phyloP scores from a whole-genome alignment of 371 early-diverging fungal genomes.

The Mortierella sp. region DNA sequence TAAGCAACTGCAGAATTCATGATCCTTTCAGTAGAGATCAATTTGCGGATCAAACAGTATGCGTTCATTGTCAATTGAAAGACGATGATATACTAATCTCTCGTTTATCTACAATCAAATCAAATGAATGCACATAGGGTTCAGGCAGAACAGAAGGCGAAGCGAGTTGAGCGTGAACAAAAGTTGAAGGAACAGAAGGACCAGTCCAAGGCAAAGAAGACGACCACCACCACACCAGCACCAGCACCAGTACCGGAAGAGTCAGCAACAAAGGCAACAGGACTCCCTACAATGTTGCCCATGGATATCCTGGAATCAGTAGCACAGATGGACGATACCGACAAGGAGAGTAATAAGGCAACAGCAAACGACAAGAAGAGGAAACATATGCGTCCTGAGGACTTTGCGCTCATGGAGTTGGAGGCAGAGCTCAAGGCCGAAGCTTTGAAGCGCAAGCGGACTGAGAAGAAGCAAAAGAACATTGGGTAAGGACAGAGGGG shows the following conservation, averaged over 20 bases:
- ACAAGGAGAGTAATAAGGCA: background rate
- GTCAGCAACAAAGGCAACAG: slow-evolving; percentile 1
- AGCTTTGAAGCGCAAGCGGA: slow-evolving; percentile 41
- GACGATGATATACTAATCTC: background rate
- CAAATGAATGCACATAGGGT: slow-evolving; percentile 22
- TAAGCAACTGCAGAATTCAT: slow-evolving; percentile 1
- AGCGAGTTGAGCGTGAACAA: slow-evolving; percentile 51
- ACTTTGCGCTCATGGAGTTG: slow-evolving; percentile 54
- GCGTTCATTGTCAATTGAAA: background rate
- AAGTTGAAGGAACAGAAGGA: slow-evolving; percentile 55
- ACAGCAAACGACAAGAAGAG: slow-evolving; percentile 29
- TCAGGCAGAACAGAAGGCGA: slow-evolving; percentile 56
- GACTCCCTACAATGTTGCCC: slow-evolving; percentile 42
- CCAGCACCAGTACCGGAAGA: slow-evolving; percentile 6
- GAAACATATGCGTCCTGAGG: slow-evolving; percentile 56
- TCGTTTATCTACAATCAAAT: background rate
- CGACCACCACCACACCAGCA: slow-evolving; percentile 9
- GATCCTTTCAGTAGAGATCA: background rate
- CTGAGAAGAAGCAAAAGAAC: slow-evolving; percentile 46
- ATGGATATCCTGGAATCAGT: slow-evolving; percentile 54
- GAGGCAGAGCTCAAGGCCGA: slow-evolving; percentile 45
- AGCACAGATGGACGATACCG: slow-evolving; percentile 38
- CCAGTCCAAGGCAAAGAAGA: slow-evolving; percentile 23
- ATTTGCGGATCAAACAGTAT: background rate
- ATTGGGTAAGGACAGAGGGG: slow-evolving; percentile 35